Base-by-base conservation (phyloP, 306 rosid species). In the Luffa aegyptiaca region DNA sequence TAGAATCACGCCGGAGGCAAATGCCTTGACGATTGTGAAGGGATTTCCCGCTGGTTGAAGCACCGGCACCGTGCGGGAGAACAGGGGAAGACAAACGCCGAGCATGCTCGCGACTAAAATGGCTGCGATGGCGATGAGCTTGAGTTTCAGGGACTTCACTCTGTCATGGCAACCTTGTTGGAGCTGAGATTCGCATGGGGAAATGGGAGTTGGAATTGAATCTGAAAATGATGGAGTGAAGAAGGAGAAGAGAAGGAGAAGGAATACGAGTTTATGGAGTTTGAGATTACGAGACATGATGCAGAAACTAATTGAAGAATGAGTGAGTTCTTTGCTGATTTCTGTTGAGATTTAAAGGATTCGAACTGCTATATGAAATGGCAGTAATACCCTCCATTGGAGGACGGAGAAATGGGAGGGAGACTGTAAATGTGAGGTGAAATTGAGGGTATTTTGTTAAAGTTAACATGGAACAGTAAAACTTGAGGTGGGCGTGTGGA, bases 1-100 rank as follows among this genome's bases (percentile, higher is more conserved):
- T 14, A 92, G 77, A 55, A 92, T 90, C 78, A 92, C 89, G 0
- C 93, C 95, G 6, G 93, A 92, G 1, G 93, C 92, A 56, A 90
- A 92, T 59, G 93, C 87, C 41, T 90, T 92, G 39, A 90, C 73
- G 21, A 88, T 12, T 78, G 88, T 88, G 52, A 86, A 89, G 5
- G 89, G 56, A 21, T 81, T 83, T 42, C 83, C 87, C 12, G 87
- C 89, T 6, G 89, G 90, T 17, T 81, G 79, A 16, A 92, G 62
- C 35, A 77, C 36, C 20, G 87, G 73, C 3, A 61, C 17, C 0
- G 66, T 6, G 18, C 79, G 79, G 31, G 79, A 49, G 18, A 76
- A 36, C 6, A 76, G 64, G 5, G 79, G 79, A 31, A 76, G 61
- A 76, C 52, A 55, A 33, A 76, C 52, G 14, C 79, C 79, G 45